phyloP scores from a whole-genome alignment of 345 rosid genomes.

The Boechera stricta region DNA sequence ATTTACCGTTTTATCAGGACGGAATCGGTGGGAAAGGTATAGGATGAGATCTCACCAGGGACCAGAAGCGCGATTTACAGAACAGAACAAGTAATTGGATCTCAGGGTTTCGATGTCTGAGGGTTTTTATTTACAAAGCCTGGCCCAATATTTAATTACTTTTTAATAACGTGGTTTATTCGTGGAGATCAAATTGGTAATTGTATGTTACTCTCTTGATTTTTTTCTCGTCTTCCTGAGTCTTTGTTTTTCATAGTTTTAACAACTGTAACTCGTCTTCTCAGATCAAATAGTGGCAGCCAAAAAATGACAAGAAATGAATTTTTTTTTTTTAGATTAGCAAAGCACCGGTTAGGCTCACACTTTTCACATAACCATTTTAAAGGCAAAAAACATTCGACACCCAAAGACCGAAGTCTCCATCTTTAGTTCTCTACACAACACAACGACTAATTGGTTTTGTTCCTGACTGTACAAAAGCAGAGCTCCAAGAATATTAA shows the following conservation, averaged over 20 bases:
- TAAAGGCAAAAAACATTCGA: conserved; percentile 29
- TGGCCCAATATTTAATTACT: background rate
- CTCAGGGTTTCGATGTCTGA: conserved; percentile 23
- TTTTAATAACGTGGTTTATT: no score
- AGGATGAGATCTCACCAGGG: conserved; percentile 31
- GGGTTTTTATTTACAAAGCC: conserved; percentile 11
- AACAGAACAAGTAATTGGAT: conserved; percentile 16
- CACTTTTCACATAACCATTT: conserved; percentile 26
- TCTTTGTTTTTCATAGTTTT: no score
- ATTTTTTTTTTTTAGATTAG: conserved; percentile 13
- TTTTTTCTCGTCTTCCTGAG: no score
- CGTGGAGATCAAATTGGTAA: no score
- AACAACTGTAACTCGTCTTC: background rate
- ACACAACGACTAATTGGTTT: conserved; percentile 27
- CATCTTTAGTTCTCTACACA: conserved; percentile 44
- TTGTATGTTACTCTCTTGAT: no score
- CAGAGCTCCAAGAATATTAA: conserved; percentile 32
- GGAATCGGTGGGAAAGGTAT: background rate
- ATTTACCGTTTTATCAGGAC: conserved; percentile 34
- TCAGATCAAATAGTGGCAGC: conserved; percentile 9
- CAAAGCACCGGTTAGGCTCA: conserved; percentile 22
- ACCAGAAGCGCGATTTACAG: conserved; percentile 32
- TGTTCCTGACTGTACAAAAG: conserved; percentile 43
- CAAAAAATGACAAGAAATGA: background rate
- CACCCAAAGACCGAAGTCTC: conserved; percentile 26